These are phyloP conservation scores for Fusarium sp. DNA, from an alignment of 2,329 filamentous ascomycete species.

Conservation along the genomic window DNA sequence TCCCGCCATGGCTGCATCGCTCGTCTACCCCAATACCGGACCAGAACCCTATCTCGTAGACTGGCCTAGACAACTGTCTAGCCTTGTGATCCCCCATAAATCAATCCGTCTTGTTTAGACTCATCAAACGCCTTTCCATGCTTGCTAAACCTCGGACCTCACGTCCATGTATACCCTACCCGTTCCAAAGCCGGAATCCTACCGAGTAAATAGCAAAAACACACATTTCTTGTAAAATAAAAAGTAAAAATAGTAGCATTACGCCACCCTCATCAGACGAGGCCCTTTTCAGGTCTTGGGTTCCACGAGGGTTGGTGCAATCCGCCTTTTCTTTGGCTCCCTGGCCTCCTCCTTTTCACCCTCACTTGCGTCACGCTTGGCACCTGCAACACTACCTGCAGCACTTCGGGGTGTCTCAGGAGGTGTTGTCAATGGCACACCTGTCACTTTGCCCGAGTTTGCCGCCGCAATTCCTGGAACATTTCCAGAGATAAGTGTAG, in stretches of 20 bases:
- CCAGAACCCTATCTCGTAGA: conserved; percentile 10
- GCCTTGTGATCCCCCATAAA: conserved; percentile 15
- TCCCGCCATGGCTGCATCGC: conserved; percentile 20
- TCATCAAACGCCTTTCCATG: conserved; percentile 46
- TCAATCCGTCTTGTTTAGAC: conserved; percentile 22
- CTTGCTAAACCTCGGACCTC: conserved; percentile 39
- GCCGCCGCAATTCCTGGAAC: conserved; percentile 80
- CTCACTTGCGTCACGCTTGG: conserved; percentile 67
- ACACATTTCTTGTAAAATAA: no score
- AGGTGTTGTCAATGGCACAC: conserved; percentile 83
- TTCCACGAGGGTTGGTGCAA: conserved; percentile 71
- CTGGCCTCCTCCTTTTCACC: conserved; percentile 62
- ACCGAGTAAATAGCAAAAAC: conserved; percentile 19
- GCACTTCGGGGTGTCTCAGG: conserved; percentile 79
- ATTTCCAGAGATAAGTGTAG: conserved; percentile 78
- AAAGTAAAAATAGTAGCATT: conserved; percentile 13
- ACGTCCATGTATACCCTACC: conserved; percentile 16
- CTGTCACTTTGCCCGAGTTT: conserved; percentile 69
- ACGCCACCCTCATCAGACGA: neutral
- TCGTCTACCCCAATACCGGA: conserved; percentile 26
- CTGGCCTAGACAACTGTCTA: conserved; percentile 5
- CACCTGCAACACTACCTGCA: conserved; percentile 50
- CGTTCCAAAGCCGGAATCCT: conserved; percentile 15
- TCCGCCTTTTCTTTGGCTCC: conserved; percentile 72
- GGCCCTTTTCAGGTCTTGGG: conserved; percentile 30